Evolutionary conservation across 805 yeast genomes (phyloP), one percentile per base, ranked within the genome.

Genomic region (Wickerhamiella slavikovae): DNA sequence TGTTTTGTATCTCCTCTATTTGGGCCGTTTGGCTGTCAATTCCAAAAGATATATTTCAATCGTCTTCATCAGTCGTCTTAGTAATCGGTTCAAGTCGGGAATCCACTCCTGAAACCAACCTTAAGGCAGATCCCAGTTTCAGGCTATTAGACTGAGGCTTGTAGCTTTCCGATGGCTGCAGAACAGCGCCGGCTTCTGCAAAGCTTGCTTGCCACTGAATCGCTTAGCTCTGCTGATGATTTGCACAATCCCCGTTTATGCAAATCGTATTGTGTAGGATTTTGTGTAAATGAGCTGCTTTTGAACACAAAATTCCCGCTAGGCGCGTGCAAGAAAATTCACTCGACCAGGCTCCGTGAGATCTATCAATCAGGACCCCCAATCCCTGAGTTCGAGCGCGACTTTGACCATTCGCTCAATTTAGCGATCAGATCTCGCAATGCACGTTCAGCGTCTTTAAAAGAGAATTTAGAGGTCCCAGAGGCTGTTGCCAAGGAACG

Each of bases 261-360:
- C 51, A 76, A 75, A 46, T 59, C 76, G 13, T 83, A 71, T 46
- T 49, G 83, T n/a, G 78, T 79, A 11, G 93, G 89, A 0, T 64
- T 66, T 6, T 83, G 96, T 41, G 85, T 93, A 0, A 72, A 76
- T 47, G 94, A 82, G 38, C 48, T 82, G 27, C 77, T 83, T 44
- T 61, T 62, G 9, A 78, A 79, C 5, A 78, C 94, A 9, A 82
- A 80, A 47, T 75, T 74, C 44, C 78, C 75, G 44, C 51, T 77
- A 37, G 94, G 94, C 1, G 61, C 62, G 35, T 83, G 96, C 46
- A 78, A 79, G 0, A 64, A 62, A 39, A 51, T 72, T 13, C 95
- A 83, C 48, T 47, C 70, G 20, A 79, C 78, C 39, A 74, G 75
- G 38, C 70, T 71, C 44, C 74, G 69, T 46, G 48, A 77, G 11